Evolutionary conservation across 2,329 filamentous ascomycete species (phyloP).

Genomic region (Ascochyta pisi): DNA sequence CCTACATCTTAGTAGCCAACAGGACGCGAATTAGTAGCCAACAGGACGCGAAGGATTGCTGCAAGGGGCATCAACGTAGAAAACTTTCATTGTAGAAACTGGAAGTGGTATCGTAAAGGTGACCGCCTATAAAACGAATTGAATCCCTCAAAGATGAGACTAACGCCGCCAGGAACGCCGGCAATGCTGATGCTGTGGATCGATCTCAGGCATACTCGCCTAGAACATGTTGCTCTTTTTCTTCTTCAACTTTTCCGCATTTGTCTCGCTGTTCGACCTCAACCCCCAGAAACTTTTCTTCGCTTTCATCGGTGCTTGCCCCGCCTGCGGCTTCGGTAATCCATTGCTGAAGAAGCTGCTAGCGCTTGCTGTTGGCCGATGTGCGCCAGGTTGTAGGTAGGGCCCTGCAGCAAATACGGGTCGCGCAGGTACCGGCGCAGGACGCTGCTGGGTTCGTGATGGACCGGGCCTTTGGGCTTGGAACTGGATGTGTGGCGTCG

Average conservation of each 20-base stretch:
- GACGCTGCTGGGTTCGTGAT: slow-evolving; percentile 22
- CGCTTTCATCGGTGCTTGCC: slow-evolving; percentile 29
- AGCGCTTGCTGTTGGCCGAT: slow-evolving; percentile 38
- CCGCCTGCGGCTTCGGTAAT: slow-evolving; percentile 28
- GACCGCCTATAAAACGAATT: not conserved
- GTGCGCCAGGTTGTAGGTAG: slow-evolving; percentile 39
- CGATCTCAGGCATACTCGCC: not conserved
- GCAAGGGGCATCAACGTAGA: not conserved
- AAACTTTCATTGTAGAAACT: not conserved
- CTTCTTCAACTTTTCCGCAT: slow-evolving; percentile 48
- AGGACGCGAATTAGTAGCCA: not conserved
- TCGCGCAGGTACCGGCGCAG: slow-evolving; percentile 26
- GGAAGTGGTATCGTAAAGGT: slow-evolving; percentile 8
- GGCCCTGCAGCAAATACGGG: slow-evolving; percentile 30
- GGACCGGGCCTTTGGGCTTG: slow-evolving; percentile 21
- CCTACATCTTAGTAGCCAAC: too few species aligned
- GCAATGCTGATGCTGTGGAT: slow-evolving; percentile 1
- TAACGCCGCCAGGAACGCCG: slow-evolving; percentile 11
- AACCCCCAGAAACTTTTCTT: slow-evolving; percentile 51
- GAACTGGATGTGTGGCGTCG: slow-evolving; percentile 28
- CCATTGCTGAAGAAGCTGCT: slow-evolving; percentile 48
- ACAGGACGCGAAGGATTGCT: not conserved
- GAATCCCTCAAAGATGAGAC: not conserved
- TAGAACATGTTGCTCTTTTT: slow-evolving; percentile 56
- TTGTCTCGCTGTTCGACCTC: slow-evolving; percentile 40